Percentiles rank a stretch among this genome's conserved stretches.
These are phyloP conservation scores for Rhizopogon roseolus DNA, from an alignment of 768 basidiomycete genomes.

Conservation along the genomic window DNA sequence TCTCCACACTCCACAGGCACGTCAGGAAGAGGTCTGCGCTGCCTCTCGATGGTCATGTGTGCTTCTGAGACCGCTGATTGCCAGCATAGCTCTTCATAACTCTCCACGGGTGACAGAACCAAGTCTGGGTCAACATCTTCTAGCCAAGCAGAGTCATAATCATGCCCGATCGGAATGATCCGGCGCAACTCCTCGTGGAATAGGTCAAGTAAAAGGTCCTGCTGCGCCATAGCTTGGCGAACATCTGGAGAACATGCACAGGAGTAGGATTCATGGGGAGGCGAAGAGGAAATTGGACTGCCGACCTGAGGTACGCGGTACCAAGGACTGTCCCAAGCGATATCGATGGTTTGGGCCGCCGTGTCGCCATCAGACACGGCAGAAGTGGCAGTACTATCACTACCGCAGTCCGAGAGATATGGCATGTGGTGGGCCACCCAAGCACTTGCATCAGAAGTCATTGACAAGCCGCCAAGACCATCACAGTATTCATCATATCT, in stretches of 20 bases:
- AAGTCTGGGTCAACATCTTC: conserved; percentile 23
- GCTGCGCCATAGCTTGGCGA: conserved; percentile 27
- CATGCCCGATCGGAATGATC: conserved; percentile 11
- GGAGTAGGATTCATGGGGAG: conserved; percentile 15
- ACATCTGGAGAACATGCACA: conserved; percentile 27
- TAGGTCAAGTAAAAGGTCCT: conserved; percentile 26
- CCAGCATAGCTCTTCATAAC: conserved; percentile 27
- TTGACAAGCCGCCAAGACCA: background rate
- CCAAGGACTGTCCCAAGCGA: conserved; percentile 36
- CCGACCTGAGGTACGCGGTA: conserved; percentile 25
- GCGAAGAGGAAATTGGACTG: conserved; percentile 18
- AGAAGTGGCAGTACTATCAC: conserved; percentile 14
- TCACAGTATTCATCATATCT: background rate
- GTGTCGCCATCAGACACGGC: conserved; percentile 22
- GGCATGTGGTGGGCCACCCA: conserved; percentile 4
- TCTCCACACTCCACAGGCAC: conserved; percentile 26
- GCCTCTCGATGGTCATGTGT: background rate
- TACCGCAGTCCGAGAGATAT: conserved; percentile 14
- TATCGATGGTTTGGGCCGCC: conserved; percentile 32
- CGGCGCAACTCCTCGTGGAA: conserved; percentile 26
- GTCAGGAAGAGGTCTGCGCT: conserved; percentile 15
- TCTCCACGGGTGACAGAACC: conserved; percentile 20
- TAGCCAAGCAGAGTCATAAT: conserved; percentile 22
- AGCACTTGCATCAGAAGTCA: background rate
- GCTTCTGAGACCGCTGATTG: conserved; percentile 19